A percentile compares a stretch with the other conserved stretches of the same genome.
Evolutionary conservation across 2,329 filamentous ascomycete species (phyloP).

Genomic region (Cytospora schulzeri): DNA sequence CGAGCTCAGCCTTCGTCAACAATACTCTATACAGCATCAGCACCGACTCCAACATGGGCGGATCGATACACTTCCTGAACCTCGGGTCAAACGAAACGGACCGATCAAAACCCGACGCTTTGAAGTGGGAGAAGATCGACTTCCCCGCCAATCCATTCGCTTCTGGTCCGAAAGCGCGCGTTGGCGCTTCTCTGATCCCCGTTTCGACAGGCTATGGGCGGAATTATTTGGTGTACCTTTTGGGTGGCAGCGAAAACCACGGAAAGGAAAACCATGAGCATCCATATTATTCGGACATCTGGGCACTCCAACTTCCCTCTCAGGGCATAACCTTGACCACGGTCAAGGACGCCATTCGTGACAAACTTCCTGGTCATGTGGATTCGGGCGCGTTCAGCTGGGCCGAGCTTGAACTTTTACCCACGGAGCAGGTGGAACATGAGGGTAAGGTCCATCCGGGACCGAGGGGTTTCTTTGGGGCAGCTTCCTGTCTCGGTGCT

Average conservation of each 20-base stretch:
- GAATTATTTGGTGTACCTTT: constrained; percentile 53
- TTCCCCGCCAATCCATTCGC: constrained; percentile 42
- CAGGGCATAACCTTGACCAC: constrained; percentile 48
- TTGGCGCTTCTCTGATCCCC: constrained; percentile 46
- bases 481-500: constrained; percentile 46
- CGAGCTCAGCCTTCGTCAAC: constrained; percentile 46
- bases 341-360: constrained; percentile 52
- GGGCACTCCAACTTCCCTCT: constrained; percentile 54
- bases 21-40: constrained; percentile 51
- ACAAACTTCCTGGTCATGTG: constrained; percentile 41
- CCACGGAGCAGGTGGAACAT: constrained; percentile 44
- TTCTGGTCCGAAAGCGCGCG: constrained; percentile 45
- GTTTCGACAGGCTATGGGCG: constrained; percentile 55
- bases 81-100: constrained; percentile 36
- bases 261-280: constrained; percentile 28
- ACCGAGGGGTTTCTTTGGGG: constrained; percentile 44
- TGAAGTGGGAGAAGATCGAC: constrained; percentile 42
- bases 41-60: constrained; percentile 38
- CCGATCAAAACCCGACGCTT: constrained; percentile 35
- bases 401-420: constrained; percentile 51
- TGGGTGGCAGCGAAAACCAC: constrained; percentile 40
- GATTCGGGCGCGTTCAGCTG: constrained; percentile 52
- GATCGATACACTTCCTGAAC: constrained; percentile 40
- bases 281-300: constrained; percentile 46
- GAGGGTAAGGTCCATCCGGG: constrained; percentile 46